Evolutionary conservation across 2,329 filamentous ascomycete species (phyloP), one percentile per base, ranked within the genome.

Genomic region (Colletotrichum siamense): DNA sequence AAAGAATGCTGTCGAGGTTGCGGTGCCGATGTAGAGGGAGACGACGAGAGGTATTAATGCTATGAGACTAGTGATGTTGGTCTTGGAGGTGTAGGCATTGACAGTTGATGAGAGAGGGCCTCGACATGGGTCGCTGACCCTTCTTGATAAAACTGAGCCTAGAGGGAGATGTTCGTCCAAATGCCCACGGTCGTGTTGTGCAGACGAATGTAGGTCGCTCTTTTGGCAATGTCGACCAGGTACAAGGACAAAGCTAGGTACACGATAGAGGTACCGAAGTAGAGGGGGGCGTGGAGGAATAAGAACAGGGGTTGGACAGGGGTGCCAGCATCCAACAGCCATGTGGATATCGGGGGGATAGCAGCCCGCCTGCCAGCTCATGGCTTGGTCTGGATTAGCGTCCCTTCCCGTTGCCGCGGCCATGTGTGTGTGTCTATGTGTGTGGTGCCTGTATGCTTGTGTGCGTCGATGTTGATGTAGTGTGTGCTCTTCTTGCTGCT

Each of bases 381-480:
- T 66, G 67, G 71, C 73, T 72, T 69, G 73, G 68, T 68, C 61
- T 65, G 49, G n/a, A 30, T 26, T 72, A 61, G 62, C 68, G 24
- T 72, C 64, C 62, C 36, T 44, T 76, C 73, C 68, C 72, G 75
- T 44, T 69, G 70, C 70, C 73, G 73, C 73, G 73, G 59, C 68
- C 69, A 72, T 75, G 72, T 75, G 75, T 77, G 74, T 77, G 75
- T 79, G 75, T 71, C 69, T 79, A 78, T 78, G 78, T 80, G 73
- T 76, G 74, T 77, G 73, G 68, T 76, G 78, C 78, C 77, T 78
- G 69, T 77, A 66, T 76, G 75, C 71, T 59, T 77, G 68, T 65
- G 69, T 74, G 73, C 69, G 73, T 79, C 69, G 49, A 62, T 75
- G 72, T 76, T 72, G 63, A 39, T 74, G 55, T 78, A 52, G 59